A percentile compares a stretch with the other conserved stretches of the same genome.
Conservation (phyloP, 139 green algal species). For the Tetraselmis striata region DNA sequence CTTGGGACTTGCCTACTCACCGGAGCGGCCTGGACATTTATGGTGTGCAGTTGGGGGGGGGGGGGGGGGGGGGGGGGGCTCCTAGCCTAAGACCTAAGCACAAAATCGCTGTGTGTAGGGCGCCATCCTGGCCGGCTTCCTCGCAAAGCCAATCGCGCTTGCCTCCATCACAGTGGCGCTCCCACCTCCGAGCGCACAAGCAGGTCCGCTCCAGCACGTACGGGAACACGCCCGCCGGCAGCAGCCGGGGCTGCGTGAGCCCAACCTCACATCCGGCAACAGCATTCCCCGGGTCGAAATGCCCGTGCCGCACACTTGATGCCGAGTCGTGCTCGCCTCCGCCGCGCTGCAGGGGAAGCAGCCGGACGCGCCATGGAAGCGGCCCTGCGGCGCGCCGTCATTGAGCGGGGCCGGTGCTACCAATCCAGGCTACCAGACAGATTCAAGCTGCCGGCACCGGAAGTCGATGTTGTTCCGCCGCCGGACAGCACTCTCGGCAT, state of each 20-base stretch:
- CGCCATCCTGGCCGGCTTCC: constrained; percentile 47
- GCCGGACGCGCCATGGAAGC: neutral
- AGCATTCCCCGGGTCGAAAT: too few species aligned
- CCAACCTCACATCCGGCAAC: too few species aligned
- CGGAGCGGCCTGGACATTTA: too few species aligned
- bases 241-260: neutral
- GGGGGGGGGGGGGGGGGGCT: constrained; percentile 5
- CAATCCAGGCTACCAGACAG: neutral
- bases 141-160: constrained; percentile 59
- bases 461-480: neutral
- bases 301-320: too few species aligned
- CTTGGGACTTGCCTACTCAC: too few species aligned
- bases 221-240: neutral
- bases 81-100: too few species aligned
- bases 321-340: neutral
- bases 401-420: neutral
- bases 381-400: neutral
- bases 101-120: too few species aligned
- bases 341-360: neutral
- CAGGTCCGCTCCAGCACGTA: neutral
- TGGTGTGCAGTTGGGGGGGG: too few species aligned
- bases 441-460: neutral
- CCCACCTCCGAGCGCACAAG: neutral
- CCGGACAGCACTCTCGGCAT: neutral
- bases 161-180: constrained; percentile 33